Conservation (phyloP, 2,329 filamentous ascomycete species). For the Diaporthe caulivora region DNA sequence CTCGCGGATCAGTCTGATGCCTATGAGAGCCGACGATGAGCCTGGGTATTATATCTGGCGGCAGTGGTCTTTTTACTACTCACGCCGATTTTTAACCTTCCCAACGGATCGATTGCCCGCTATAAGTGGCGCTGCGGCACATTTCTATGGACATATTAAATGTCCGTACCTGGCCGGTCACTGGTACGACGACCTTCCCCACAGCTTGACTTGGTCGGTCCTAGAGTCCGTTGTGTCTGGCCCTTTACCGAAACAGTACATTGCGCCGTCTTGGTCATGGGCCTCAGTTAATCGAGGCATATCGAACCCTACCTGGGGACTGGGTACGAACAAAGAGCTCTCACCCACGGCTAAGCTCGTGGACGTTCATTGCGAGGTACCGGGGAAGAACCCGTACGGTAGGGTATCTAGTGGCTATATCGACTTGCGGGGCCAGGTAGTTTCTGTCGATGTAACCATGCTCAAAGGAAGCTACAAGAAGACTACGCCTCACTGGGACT, state of each 20-base stretch:
- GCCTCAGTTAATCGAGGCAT: not conserved
- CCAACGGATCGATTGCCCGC: not conserved
- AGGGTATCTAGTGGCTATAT: not conserved
- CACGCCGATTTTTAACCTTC: not conserved
- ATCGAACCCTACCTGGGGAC: too few relatives aligned
- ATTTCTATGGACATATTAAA: fast-evolving
- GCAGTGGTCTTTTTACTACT: fast-evolving
- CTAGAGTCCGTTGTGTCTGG: too few relatives aligned
- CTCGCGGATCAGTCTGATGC: too few relatives aligned
- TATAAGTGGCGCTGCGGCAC: not conserved
- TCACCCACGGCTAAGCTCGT: not conserved
- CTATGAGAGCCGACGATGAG: too few relatives aligned
- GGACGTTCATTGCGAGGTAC: not conserved
- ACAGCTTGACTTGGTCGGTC: not conserved
- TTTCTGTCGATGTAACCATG: too few relatives aligned
- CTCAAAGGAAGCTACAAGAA: fast-evolving
- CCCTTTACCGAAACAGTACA: not conserved
- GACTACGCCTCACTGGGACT: fast-evolving
- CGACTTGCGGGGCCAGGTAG: not conserved
- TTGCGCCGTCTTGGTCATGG: not conserved
- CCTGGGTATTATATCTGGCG: too few relatives aligned
- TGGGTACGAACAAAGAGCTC: too few relatives aligned
- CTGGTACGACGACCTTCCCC: not conserved
- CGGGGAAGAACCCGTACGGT: not conserved
- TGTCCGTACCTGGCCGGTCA: not conserved